Evolutionary conservation across 768 basidiomycete genomes (phyloP), one percentile per base, ranked within the genome.

Genomic region (Cystoderma amianthinum): DNA sequence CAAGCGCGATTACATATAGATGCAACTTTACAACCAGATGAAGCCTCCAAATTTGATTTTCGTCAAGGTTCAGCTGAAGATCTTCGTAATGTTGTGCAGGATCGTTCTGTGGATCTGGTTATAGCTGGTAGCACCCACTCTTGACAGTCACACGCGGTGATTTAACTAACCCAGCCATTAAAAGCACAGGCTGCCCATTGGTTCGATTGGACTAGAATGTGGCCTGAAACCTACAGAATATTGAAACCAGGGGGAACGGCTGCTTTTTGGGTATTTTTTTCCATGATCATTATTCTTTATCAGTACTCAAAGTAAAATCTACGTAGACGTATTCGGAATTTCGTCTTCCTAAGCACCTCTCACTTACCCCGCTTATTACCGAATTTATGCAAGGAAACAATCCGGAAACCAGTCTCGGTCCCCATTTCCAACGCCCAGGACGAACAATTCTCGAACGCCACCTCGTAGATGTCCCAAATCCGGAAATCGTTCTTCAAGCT

Each of bases 361-460:
- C 69, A 1, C 58, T 82, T 20, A 72, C 74, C 1, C 68, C 74
- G 0, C 60, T 77, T 11, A 82, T 91, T 45, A 71, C 73, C 6
- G 65, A 64, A 2, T 89, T 81, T 54, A 68, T 74, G 1, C 81
- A 82, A 53, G 83, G 84, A 0, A 60, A 53, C 2, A 74, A 83
- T 47, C 69, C 67, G 2, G 36, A 42, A 6, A 71, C 63, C 22
- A 77, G 78, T 32, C 56, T 87, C 4, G 88, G 88, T 1, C 74
- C 78, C 1, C 75, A 88, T 53, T 92, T 87, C 74, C 74, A 91
- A 49, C 78, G 82, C 21, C 89, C 90, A 0, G 90, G 90, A 12
- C 71, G 90, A 10, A 75, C 74, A 0, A 81, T 90, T 46, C 70
- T 92, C 17, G 82, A 86, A 42, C 69, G 69, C 4, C 77, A 86